Base-by-base conservation (phyloP, 768 basidiomycete species). In the Boletales sp. region DNA sequence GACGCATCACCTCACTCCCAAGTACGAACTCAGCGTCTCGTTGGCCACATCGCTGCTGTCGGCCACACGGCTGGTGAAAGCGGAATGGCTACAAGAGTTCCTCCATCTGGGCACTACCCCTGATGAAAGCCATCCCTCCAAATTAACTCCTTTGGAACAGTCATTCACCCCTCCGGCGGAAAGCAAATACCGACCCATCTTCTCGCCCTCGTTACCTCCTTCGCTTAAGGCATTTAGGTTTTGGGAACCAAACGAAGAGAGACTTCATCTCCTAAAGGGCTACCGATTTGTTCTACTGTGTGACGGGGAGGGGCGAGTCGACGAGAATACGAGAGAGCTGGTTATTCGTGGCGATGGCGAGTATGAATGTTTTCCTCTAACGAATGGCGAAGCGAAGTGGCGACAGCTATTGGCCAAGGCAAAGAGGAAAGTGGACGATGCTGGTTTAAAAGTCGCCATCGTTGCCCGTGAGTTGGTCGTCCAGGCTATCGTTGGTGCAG, bases 241-340 rank as follows among this genome's bases (percentile, higher is more conserved):
- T 3, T 89, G 87, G 88, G 79, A 83, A 50, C 82, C 83, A 0
- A 83, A 83, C 46, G 83, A 86, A 59, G 80, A 74, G 48, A 74
- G 88, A 9, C 57, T 80, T 9, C 72, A 74, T 41, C 70, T 90
- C 58, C 72, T 90, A 31, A 62, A 66, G 6, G 63, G 65, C 0
- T 77, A 72, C 51, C 73, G 82, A 8, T 87, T 89, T 58, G 59
- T 89, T 8, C 81, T 83, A 46, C 68, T 83, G 6, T 77, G 77
- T 2, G 84, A 86, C 56, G 78, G 74, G 42, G 72, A 72, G 0
- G 70, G 76, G n/a, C 74, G 80, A 34, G 60, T 73, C 0, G 76
- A 77, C 17, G 64, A 62, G 7, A 79, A 80, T 19, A 65, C 81
- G 19, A 72, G 74, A 48, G 81, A 81, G 14, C 61, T 87, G 38